Evolutionary conservation across 2,329 filamentous ascomycete species (phyloP).

Genomic region (Orbilia ellipsospora): DNA sequence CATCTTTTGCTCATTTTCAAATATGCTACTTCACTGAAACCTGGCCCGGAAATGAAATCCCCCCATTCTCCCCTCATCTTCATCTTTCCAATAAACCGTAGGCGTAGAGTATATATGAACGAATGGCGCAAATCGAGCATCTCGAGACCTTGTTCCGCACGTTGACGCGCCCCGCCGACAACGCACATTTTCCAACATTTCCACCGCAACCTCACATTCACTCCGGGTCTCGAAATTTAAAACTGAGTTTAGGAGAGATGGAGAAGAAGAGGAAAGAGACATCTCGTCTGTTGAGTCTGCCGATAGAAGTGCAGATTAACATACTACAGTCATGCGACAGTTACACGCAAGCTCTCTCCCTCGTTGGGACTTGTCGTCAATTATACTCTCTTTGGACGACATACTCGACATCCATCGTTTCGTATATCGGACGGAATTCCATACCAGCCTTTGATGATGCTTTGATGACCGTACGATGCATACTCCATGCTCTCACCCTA

Average conservation of each 20-base stretch:
- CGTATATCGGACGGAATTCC: constrained; percentile 30
- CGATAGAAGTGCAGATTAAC: constrained; percentile 28
- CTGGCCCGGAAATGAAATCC: no score
- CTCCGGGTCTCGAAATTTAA: not conserved
- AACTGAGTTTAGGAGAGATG: not conserved
- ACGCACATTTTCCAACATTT: constrained; percentile 22
- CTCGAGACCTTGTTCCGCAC: not conserved
- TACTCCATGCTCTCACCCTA: not conserved
- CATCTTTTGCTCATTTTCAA: no score
- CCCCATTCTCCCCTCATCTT: no score
- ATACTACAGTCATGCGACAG: constrained; percentile 30
- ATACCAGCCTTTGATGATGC: constrained; percentile 43
- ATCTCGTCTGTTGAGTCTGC: constrained; percentile 13
- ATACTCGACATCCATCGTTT: constrained; percentile 30
- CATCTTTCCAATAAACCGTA: no score
- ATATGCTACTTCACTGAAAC: no score
- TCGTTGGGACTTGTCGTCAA: constrained; percentile 22
- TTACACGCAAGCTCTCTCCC: constrained; percentile 31
- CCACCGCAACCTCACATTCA: not conserved
- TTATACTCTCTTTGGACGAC: constrained; percentile 25
- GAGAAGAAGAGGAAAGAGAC: not conserved
- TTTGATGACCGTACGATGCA: constrained; percentile 26
- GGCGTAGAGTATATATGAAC: not conserved
- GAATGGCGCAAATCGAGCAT: not conserved
- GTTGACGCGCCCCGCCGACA: constrained; percentile 10